These are phyloP conservation scores for Plasmodium vivax DNA, from an alignment of 169 alveolate genomes.

Conservation along the genomic window DNA sequence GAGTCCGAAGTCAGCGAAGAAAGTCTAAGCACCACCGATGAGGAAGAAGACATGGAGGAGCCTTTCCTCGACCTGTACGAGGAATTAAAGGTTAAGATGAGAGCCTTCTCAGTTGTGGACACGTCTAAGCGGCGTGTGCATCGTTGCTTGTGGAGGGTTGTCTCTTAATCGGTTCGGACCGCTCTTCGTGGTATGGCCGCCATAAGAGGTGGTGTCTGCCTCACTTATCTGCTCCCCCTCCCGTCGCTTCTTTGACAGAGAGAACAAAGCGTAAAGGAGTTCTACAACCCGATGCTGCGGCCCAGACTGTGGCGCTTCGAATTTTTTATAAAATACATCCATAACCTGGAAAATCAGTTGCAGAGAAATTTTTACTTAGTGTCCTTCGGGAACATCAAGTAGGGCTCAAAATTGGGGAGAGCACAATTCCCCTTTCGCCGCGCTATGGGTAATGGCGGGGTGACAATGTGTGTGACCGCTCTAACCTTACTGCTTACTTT, in stretches of 20 bases:
- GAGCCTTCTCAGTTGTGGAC: neutral
- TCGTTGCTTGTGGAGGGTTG: neutral
- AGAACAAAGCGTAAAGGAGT: slow-evolving; percentile 62
- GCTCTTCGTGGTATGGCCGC: neutral
- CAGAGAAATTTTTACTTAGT: slow-evolving; percentile 61
- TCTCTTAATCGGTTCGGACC: neutral
- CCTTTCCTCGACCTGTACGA: slow-evolving; percentile 73
- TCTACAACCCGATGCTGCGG: slow-evolving; percentile 69
- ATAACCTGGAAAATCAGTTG: slow-evolving; percentile 60
- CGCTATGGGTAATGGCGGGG: neutral
- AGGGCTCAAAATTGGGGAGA: neutral
- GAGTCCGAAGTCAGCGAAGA: slow-evolving; percentile 52
- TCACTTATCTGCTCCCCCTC: neutral
- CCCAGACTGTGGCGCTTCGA: slow-evolving; percentile 74
- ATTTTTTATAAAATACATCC: slow-evolving; percentile 70
- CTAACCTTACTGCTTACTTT: neutral
- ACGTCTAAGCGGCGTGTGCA: neutral
- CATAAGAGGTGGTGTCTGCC: neutral
- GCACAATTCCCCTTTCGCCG: neutral
- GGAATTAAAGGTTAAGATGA: slow-evolving; percentile 41
- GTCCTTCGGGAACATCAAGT: slow-evolving; percentile 62
- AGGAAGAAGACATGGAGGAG: slow-evolving; percentile 68
- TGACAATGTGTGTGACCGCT: neutral
- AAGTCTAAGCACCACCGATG: slow-evolving; percentile 60
- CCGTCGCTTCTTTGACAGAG: slow-evolving; percentile 21